These are phyloP conservation scores for Wickerhamomyces sp. DNA, from an alignment of 1,139 yeast species.

Conservation along the genomic window DNA sequence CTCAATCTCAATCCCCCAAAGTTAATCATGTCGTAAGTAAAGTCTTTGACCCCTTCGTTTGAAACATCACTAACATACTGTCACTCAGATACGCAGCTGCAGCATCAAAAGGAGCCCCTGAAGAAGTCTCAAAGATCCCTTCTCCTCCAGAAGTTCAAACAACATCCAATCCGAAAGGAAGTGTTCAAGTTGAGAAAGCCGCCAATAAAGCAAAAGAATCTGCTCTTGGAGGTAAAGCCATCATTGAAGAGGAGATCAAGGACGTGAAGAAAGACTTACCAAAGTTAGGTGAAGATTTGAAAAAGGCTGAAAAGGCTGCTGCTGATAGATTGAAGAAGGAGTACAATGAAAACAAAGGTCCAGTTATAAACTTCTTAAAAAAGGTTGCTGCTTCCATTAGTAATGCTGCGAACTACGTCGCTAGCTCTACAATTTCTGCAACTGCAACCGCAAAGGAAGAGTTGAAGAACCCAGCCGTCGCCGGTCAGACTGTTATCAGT, in stretches of 20 bases:
- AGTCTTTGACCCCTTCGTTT: no score
- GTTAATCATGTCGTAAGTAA: not conserved
- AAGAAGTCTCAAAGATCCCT: not conserved
- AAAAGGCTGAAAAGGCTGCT: conserved; percentile 18
- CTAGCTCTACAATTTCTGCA: conserved; percentile 17
- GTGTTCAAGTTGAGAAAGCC: conserved; percentile 10
- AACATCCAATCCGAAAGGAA: conserved; percentile 9
- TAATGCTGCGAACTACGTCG: conserved; percentile 15
- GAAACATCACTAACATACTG: no score
- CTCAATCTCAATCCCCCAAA: not conserved
- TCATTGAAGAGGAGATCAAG: conserved; percentile 14
- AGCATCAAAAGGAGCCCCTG: conserved; percentile 1
- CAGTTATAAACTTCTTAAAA: conserved; percentile 22
- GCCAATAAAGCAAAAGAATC: conserved; percentile 12
- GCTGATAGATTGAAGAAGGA: conserved; percentile 22
- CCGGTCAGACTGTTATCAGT: conserved; percentile 47
- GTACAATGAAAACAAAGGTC: conserved; percentile 22
- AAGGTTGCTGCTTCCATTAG: conserved; percentile 16
- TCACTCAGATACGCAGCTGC: conserved; percentile 3
- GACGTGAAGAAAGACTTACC: conserved; percentile 17
- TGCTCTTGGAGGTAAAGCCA: conserved; percentile 15
- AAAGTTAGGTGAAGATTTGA: conserved; percentile 15
- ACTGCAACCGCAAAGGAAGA: conserved; percentile 28
- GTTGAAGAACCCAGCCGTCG: conserved; percentile 59
- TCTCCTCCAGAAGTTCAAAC: conserved; percentile 5